These are phyloP conservation scores for Jackrogersella minutella DNA, from an alignment of 495 filamentous ascomycete genomes.

Conservation along the genomic window DNA sequence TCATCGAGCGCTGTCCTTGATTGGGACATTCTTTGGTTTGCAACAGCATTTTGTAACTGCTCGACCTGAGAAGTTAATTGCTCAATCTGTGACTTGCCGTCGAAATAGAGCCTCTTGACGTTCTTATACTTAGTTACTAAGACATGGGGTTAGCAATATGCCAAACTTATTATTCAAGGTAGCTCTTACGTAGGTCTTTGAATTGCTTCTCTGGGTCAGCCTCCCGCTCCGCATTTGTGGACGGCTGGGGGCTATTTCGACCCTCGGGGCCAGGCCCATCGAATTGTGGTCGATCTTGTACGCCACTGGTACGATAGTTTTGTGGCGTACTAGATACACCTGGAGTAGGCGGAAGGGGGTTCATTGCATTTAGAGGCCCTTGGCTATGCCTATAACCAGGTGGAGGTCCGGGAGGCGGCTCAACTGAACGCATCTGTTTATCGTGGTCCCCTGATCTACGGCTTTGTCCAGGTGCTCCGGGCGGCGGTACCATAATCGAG, in stretches of 20 bases:
- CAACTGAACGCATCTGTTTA: conserved; percentile 52
- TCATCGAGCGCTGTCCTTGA: conserved; percentile 96
- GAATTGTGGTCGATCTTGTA: conserved; percentile 49
- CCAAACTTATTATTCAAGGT: not conserved
- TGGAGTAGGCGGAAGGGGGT: conserved; percentile 52
- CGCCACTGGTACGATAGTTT: conserved; percentile 52
- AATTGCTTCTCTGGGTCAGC: conserved; percentile 62
- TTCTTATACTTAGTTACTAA: conserved; percentile 95
- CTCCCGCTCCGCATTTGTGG: conserved; percentile 60
- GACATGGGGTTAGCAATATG: conserved; percentile 24
- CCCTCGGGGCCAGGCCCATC: conserved; percentile 54
- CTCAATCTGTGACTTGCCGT: conserved; percentile 89
- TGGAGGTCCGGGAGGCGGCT: conserved; percentile 55
- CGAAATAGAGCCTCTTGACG: conserved; percentile 96
- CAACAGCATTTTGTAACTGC: conserved; percentile 93
- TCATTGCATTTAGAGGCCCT: conserved; percentile 51
- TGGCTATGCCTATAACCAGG: conserved; percentile 60
- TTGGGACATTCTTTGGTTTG: conserved; percentile 92
- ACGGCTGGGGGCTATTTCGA: conserved; percentile 68
- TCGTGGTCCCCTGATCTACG: conserved; percentile 57
- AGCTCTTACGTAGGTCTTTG: conserved; percentile 71
- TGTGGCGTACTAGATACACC: conserved; percentile 39
- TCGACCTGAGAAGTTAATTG: conserved; percentile 88
- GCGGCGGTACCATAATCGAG: conserved; percentile 59
- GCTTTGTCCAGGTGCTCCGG: conserved; percentile 53